Percentiles rank a stretch among this genome's conserved stretches.
Evolutionary conservation across 2,329 filamentous ascomycete genomes (phyloP).

Genomic region (Byssothecium circinans): DNA sequence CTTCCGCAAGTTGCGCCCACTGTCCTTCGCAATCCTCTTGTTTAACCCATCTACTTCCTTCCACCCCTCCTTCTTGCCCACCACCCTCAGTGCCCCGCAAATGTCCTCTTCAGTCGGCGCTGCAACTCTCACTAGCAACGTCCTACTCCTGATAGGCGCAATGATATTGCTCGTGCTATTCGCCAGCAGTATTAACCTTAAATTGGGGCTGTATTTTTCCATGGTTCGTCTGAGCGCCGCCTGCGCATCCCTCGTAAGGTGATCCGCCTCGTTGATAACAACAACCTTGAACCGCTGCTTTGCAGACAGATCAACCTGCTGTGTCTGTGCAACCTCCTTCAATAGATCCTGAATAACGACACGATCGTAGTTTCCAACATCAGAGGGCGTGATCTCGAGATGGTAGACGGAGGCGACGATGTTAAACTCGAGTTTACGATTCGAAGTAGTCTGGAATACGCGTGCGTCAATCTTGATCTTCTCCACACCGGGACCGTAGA

Average conservation of each 20-base stretch:
- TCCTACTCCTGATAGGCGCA: conserved; percentile 92
- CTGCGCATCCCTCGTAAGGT: conserved; percentile 90
- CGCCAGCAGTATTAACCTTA: conserved; percentile 86
- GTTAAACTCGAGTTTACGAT: conserved; percentile 98
- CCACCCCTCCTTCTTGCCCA: conserved; percentile 82
- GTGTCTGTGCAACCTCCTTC: conserved; percentile 97
- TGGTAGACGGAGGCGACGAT: conserved; percentile 97
- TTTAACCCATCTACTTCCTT: conserved; percentile 75
- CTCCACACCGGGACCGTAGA: conserved; percentile 95
- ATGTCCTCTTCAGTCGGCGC: conserved; percentile 88
- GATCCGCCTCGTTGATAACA: conserved; percentile 98
- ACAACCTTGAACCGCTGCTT: conserved; percentile 97
- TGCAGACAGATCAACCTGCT: conserved; percentile 93
- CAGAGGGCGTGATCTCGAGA: conserved; percentile 95
- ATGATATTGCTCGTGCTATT: conserved; percentile 99
- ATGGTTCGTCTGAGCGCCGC: conserved; percentile 92
- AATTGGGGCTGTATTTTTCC: conserved; percentile 98
- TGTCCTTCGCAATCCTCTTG: conserved; percentile 83
- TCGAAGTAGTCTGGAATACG: conserved; percentile 92
- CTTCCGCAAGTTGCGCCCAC: conserved; percentile 84
- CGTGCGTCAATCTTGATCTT: conserved; percentile 99
- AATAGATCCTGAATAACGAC: conserved; percentile 94
- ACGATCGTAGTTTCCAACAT: conserved; percentile 93
- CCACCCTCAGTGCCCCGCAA: conserved; percentile 67
- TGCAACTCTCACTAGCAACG: conserved; percentile 85